These are phyloP conservation scores for Ricinus communis DNA, from an alignment of 345 rosid species.

Conservation along the genomic window DNA sequence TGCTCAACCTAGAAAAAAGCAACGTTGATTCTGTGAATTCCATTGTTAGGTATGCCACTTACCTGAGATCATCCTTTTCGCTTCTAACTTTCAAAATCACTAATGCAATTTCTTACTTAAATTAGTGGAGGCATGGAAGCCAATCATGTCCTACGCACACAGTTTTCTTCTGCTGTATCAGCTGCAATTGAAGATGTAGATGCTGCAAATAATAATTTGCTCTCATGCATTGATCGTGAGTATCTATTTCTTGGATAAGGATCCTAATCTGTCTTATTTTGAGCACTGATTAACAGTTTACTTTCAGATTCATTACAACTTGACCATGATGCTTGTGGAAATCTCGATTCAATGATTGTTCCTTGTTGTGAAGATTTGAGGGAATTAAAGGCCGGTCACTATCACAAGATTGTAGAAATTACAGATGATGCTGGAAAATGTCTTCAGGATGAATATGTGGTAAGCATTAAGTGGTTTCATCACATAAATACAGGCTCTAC, in stretches of 20 bases:
- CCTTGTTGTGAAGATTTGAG: conserved; percentile 80
- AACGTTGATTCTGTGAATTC: conserved; percentile 87
- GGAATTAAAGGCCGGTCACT: conserved; percentile 83
- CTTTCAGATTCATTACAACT: conserved; percentile 82
- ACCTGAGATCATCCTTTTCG: neutral
- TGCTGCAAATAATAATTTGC: conserved; percentile 57
- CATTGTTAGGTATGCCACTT: conserved; percentile 66
- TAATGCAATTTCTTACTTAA: neutral
- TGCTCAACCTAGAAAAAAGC: conserved; percentile 69
- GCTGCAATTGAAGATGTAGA: conserved; percentile 64
- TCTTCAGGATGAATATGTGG: conserved; percentile 79
- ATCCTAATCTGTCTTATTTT: neutral
- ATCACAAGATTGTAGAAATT: conserved; percentile 76
- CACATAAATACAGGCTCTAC: neutral
- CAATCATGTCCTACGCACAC: conserved; percentile 59
- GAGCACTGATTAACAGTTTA: conserved; percentile 9
- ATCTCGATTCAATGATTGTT: conserved; percentile 74
- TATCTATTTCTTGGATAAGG: conserved; percentile 21
- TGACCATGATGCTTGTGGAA: conserved; percentile 80
- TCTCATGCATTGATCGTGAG: conserved; percentile 76
- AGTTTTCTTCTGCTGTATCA: conserved; percentile 74
- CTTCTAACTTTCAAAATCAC: conserved; percentile 6
- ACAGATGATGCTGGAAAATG: conserved; percentile 87
- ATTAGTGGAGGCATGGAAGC: conserved; percentile 77
- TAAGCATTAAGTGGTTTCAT: conserved; percentile 28